Base-by-base conservation (phyloP, 2,329 filamentous ascomycete species). In the Arthroderma uncinatum region DNA sequence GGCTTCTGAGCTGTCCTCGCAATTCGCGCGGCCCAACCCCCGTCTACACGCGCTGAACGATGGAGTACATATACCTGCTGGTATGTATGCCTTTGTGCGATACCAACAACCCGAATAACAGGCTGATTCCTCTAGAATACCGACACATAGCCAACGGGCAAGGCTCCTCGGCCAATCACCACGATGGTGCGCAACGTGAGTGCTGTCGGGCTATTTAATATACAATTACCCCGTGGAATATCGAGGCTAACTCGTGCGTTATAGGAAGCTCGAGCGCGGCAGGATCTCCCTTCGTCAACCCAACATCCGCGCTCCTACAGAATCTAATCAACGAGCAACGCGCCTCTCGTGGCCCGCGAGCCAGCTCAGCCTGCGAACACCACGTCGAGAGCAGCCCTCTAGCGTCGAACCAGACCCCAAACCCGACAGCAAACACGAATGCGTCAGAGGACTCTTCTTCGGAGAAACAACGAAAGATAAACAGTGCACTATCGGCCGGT, bases 291-390 rank as follows among this genome's bases (percentile, higher is more conserved):
- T 55, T 71, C 2, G 71, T 73, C 7, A 72, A 73, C 48, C 71
- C 72, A 9, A 67, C 68, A 1, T 74, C 72, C 1, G 63, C 65
- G 19, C 65, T 74, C 2, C 61, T 74, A 19, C 71, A 74, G 55
- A 70, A 68, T 57, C 59, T 74, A 28, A 64, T 74, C 36, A 72
- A 71, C 56, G 72, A 74, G 60, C 71, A 73, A 55, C 71, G 72
- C 10, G 72, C 71, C 4, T 66, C 65, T 55, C 70, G 71, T 47
- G 64, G 64, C 23, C 9, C 66, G 66, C 48, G 66, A 63, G 50
- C 52, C 61, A 6, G 50, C 57, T 8, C 58, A 62, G 4, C 67
- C 68, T 14, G 62, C 65, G n/a, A 60, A 57, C 28, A 65, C 64
- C 50, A 53, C 19, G 28, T 36, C 19, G 50, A 34, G 16, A 37